These are phyloP conservation scores for Neospora caninum DNA, from an alignment of 169 alveolate genomes.

Conservation along the genomic window DNA sequence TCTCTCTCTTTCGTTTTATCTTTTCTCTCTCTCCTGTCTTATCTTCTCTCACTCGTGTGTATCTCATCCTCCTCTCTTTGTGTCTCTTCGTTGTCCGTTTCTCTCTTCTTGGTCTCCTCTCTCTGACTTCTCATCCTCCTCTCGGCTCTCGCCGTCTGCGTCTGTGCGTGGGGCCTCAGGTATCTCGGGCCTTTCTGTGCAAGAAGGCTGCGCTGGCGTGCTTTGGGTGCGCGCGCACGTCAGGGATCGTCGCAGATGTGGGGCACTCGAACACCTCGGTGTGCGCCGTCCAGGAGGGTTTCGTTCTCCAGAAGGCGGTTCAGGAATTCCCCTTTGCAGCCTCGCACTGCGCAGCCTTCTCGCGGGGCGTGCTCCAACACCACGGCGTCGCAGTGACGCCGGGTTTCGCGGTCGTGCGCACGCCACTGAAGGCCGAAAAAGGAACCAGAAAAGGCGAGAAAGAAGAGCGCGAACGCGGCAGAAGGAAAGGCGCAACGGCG, in stretches of 20 bases:
- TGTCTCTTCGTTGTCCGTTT: not conserved
- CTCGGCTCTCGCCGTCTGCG: not conserved
- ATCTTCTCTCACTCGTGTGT: not conserved
- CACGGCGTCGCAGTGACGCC: conserved; percentile 35
- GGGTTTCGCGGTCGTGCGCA: conserved; percentile 41
- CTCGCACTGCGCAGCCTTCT: not conserved
- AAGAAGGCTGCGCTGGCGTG: conserved; percentile 89
- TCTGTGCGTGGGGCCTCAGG: conserved; percentile 71
- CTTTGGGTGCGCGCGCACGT: conserved; percentile 90
- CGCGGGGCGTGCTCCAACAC: conserved; percentile 22
- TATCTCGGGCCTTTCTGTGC: conserved; percentile 86
- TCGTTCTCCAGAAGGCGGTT: conserved; percentile 82
- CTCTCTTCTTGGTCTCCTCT: not conserved
- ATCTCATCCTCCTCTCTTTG: not conserved
- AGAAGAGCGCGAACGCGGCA: not conserved
- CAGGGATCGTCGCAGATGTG: conserved; percentile 87
- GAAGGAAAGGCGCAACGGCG: not conserved
- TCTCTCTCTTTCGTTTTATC: no score
- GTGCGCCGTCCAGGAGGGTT: conserved; percentile 92
- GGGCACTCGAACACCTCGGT: conserved; percentile 87
- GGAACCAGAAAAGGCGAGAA: not conserved
- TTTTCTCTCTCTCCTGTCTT: not conserved
- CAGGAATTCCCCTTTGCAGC: conserved; percentile 88
- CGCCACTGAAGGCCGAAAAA: not conserved
- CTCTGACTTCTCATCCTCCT: not conserved